These are phyloP conservation scores for Calonectria hawksworthii DNA, from an alignment of 2,329 filamentous ascomycete species.

Conservation along the genomic window DNA sequence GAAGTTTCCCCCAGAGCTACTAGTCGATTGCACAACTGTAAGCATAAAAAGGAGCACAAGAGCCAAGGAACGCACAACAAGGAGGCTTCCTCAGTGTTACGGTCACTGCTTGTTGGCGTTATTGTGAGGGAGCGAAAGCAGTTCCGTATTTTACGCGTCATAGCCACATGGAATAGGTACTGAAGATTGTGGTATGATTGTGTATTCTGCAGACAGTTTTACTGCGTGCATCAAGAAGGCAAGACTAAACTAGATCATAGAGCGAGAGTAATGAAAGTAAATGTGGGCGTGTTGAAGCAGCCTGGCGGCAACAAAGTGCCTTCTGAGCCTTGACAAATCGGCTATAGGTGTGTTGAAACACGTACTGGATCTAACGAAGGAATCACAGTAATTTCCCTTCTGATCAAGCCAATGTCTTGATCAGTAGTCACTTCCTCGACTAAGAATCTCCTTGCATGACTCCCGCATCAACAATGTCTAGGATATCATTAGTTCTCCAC, in stretches of 20 bases:
- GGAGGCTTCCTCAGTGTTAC: neutral
- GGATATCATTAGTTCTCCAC: neutral
- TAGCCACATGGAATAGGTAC: neutral
- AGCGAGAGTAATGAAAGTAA: neutral
- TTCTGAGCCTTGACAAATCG: slow-evolving; percentile 23
- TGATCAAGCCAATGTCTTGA: neutral
- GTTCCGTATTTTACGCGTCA: neutral
- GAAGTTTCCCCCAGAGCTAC: neutral
- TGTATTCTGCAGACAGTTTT: neutral
- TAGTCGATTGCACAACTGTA: neutral
- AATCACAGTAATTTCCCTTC: neutral
- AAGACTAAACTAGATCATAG: neutral
- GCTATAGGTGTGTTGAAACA: slow-evolving; percentile 29
- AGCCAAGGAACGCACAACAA: too few relatives aligned
- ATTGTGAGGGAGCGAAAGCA: fast-evolving
- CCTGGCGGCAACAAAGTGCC: neutral
- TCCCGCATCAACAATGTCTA: slow-evolving; percentile 63
- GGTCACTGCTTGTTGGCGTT: neutral
- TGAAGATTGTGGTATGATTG: neutral
- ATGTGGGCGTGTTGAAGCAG: slow-evolving; percentile 26
- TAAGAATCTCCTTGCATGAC: slow-evolving; percentile 64
- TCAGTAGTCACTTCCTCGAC: slow-evolving; percentile 66
- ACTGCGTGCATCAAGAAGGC: neutral
- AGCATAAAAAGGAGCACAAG: neutral
- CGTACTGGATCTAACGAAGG: neutral